Evolutionary conservation across 2,329 filamentous ascomycete genomes (phyloP).

Genomic region (Cladorrhinum sp.): DNA sequence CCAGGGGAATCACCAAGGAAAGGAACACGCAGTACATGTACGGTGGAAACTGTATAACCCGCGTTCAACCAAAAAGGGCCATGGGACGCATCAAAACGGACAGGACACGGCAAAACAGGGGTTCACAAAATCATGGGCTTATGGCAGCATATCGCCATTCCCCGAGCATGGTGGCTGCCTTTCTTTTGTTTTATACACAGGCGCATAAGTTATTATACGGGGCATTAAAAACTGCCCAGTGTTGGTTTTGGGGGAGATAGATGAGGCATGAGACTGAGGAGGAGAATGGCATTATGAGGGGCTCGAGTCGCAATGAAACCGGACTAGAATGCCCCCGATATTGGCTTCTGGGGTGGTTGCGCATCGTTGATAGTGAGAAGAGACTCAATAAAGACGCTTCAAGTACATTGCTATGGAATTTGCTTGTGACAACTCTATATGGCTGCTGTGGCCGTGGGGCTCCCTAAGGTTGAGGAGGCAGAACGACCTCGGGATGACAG

Average conservation of each 20-base stretch:
- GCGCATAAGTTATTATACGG: neutral
- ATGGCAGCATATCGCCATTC: neutral
- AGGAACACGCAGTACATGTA: neutral
- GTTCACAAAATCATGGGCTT: neutral
- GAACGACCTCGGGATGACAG: neutral
- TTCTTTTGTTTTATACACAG: conserved; percentile 9
- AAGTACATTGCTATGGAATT: neutral
- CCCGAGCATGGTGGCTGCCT: neutral
- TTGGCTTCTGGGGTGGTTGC: neutral
- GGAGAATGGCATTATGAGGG: neutral
- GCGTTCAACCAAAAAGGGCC: neutral
- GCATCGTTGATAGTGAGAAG: neutral
- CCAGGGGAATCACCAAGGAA: neutral
- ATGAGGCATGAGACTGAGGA: neutral
- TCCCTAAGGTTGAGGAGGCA: neutral
- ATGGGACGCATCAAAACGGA: neutral
- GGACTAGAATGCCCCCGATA: neutral
- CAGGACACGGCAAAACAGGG: conserved; percentile 3
- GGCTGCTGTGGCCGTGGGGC: neutral
- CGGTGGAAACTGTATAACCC: neutral
- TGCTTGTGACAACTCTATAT: neutral
- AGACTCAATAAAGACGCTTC: neutral
- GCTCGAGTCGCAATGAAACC: neutral
- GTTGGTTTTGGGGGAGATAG: neutral
- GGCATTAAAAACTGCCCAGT: neutral